Percentiles rank a stretch among this genome's conserved stretches.
Conservation (phyloP, 345 rosid genomes). For the Bruguiera parviflora region DNA sequence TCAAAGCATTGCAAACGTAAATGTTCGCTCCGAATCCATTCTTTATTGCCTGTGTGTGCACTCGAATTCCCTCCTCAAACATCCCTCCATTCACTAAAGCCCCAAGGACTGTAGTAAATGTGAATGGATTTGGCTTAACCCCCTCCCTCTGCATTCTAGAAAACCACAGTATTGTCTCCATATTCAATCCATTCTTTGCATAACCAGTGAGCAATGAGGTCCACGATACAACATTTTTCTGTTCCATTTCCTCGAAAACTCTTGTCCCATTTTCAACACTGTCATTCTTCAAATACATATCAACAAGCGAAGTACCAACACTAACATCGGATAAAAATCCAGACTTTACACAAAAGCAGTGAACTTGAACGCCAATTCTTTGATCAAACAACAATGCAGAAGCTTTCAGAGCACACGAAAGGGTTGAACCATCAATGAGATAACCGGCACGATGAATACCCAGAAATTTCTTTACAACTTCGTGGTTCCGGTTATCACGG, state of each 20-base stretch:
- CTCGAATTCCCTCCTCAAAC: slow-evolving; percentile 50
- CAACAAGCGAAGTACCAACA: slow-evolving; percentile 76
- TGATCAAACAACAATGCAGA: slow-evolving; percentile 50
- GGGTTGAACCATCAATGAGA: slow-evolving; percentile 46
- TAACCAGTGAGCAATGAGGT: slow-evolving; percentile 76
- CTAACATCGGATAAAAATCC: slow-evolving; percentile 62
- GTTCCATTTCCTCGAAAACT: slow-evolving; percentile 60
- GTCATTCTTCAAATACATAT: slow-evolving; percentile 64
- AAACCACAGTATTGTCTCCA: slow-evolving; percentile 46
- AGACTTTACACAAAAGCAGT: slow-evolving; percentile 49
- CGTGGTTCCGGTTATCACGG: slow-evolving; percentile 45
- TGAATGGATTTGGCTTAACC: slow-evolving; percentile 57
- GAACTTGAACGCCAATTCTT: slow-evolving; percentile 59
- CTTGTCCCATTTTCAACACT: slow-evolving; percentile 50
- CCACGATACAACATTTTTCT: slow-evolving; percentile 81
- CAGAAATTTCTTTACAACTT: slow-evolving; percentile 51
- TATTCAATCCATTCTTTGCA: slow-evolving; percentile 42
- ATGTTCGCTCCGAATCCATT: slow-evolving; percentile 44
- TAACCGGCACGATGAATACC: slow-evolving; percentile 47
- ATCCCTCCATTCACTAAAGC: slow-evolving; percentile 50
- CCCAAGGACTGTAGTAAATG: slow-evolving; percentile 64
- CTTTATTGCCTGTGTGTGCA: slow-evolving; percentile 57
- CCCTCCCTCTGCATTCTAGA: slow-evolving; percentile 54
- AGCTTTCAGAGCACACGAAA: slow-evolving; percentile 66
- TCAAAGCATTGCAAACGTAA: slow-evolving; percentile 65